A percentile compares a stretch with the other conserved stretches of the same genome.
Conservation (phyloP, 179 eudicot species). For the Spinacia oleracea region DNA sequence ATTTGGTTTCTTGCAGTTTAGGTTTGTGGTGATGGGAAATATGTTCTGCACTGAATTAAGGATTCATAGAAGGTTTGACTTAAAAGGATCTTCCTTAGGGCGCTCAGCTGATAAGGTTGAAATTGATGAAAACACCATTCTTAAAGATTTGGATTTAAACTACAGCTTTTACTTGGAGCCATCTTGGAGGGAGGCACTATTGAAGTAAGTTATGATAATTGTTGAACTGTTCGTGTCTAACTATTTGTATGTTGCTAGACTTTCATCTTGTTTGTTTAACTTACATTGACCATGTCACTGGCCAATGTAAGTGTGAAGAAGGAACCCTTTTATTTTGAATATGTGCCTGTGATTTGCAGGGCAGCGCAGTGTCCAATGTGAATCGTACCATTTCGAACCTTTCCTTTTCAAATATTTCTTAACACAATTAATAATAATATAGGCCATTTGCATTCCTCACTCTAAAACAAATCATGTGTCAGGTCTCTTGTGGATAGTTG, state of each 20-base stretch:
- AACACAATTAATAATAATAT: background rate
- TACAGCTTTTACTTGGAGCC: constrained; percentile 95
- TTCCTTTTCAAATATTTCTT: background rate
- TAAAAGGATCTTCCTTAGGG: constrained; percentile 95
- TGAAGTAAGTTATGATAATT: constrained; percentile 55
- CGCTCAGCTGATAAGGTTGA: constrained; percentile 93
- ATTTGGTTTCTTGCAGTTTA: constrained; percentile 61
- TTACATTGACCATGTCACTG: background rate
- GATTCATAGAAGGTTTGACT: constrained; percentile 92
- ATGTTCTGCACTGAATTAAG: constrained; percentile 98
- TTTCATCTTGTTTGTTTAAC: background rate
- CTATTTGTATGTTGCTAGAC: background rate
- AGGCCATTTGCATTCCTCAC: background rate
- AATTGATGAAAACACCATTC: constrained; percentile 94
- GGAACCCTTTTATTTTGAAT: background rate
- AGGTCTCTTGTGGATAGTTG: background rate
- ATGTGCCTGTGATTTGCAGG: background rate
- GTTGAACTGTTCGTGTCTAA: constrained; percentile 8
- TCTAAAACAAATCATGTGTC: background rate
- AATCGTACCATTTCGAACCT: background rate
- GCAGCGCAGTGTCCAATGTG: background rate
- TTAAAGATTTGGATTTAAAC: constrained; percentile 90
- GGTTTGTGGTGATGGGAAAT: constrained; percentile 98
- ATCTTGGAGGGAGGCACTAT: constrained; percentile 78
- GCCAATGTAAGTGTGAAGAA: background rate